Evolutionary conservation across 768 basidiomycete species (phyloP).

Genomic region (Cystofilobasidium capitatum): DNA sequence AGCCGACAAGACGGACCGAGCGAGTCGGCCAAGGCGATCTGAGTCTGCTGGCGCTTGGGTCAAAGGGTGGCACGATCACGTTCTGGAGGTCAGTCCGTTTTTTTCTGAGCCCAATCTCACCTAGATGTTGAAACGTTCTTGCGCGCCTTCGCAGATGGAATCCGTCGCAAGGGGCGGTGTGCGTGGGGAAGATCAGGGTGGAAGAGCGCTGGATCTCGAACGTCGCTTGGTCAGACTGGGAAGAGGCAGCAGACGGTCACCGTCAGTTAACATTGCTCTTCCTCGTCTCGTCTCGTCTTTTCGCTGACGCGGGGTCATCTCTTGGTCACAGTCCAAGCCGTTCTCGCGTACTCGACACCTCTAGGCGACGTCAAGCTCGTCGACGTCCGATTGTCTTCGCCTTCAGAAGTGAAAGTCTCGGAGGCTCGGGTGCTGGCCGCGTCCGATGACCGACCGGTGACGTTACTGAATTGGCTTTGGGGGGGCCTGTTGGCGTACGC

Average conservation of each 20-base stretch:
- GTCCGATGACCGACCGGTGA: background rate
- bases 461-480: background rate
- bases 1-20: background rate
- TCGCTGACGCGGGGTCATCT: background rate
- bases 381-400: background rate
- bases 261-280: too few relatives aligned
- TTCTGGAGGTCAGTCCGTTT: background rate
- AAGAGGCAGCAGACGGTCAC: background rate
- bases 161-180: background rate
- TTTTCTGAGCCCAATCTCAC: background rate
- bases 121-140: background rate
- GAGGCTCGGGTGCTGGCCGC: background rate
- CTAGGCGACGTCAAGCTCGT: background rate
- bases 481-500: background rate
- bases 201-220: background rate
- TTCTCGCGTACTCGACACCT: background rate
- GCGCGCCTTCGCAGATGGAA: background rate
- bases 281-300: too few relatives aligned
- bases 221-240: background rate
- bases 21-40: background rate
- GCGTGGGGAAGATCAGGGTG: background rate
- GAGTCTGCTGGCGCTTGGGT: constrained; percentile 4
- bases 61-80: background rate
- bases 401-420: background rate
- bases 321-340: background rate